phyloP scores from a whole-genome alignment of 768 basidiomycete species.

The Peribolospora baueri region DNA sequence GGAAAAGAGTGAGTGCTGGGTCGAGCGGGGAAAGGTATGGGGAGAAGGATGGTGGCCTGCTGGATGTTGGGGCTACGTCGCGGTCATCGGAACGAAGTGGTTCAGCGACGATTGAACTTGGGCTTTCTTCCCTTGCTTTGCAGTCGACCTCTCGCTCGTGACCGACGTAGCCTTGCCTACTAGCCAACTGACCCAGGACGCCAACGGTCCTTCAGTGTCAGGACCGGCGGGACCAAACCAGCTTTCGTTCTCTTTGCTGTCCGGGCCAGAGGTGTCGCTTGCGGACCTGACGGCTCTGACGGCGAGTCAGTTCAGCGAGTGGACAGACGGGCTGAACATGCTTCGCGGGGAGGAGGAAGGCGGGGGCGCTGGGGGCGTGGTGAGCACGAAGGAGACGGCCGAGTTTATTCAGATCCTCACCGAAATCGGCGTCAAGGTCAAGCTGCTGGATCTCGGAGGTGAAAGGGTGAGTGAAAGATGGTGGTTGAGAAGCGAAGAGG shows the following conservation, averaged over 20 bases:
- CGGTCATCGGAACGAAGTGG: too few species aligned
- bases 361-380: conserved; percentile 28
- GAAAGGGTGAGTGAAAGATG: conserved; percentile 33
- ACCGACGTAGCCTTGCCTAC: conserved; percentile 31
- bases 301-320: conserved; percentile 62
- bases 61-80: too few species aligned
- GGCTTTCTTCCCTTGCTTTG: background rate
- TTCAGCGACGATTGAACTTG: too few species aligned
- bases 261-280: conserved; percentile 31
- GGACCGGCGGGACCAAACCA: conserved; percentile 15
- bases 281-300: conserved; percentile 59
- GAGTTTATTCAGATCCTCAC: conserved; percentile 64
- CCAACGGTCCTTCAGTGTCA: background rate
- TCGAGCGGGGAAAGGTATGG: too few species aligned
- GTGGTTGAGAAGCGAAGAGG: too few species aligned
- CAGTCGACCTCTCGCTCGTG: conserved; percentile 48
- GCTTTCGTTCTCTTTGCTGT: conserved; percentile 52
- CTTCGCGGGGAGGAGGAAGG: conserved; percentile 32
- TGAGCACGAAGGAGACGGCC: conserved; percentile 60
- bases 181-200: conserved; percentile 26
- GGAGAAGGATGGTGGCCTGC: too few species aligned
- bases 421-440: conserved; percentile 76
- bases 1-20: conserved; percentile 29
- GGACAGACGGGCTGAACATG: conserved; percentile 83
- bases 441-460: conserved; percentile 65